A percentile compares a stretch with the other conserved stretches of the same genome.
Conservation (phyloP, 495 filamentous ascomycete species). For the Glonium stellatum region DNA sequence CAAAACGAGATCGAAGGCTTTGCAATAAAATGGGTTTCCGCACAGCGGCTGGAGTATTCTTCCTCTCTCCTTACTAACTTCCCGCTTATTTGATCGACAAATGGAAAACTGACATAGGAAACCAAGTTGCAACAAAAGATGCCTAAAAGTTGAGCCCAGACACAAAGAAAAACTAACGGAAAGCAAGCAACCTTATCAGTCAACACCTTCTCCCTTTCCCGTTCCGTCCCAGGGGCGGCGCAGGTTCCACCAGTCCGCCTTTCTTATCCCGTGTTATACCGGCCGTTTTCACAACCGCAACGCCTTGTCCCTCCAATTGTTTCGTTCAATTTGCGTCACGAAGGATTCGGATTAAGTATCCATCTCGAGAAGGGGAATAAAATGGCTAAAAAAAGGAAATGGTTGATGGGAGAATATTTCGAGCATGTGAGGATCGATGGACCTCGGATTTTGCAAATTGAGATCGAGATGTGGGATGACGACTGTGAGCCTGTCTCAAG, state of each 20-base stretch:
- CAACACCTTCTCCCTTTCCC: not conserved
- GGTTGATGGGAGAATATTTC: conserved; percentile 1
- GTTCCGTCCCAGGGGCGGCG: conserved; percentile 2
- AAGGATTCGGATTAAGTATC: conserved; percentile 6
- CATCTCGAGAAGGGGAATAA: not conserved
- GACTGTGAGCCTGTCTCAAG: not conserved
- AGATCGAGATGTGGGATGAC: not conserved
- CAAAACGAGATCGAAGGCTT: not conserved
- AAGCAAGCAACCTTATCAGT: not conserved
- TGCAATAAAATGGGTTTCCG: not conserved
- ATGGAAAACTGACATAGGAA: conserved; percentile 1
- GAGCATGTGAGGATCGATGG: not conserved
- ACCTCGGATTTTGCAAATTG: too few relatives aligned
- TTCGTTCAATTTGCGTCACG: conserved; percentile 6
- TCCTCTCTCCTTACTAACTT: not conserved
- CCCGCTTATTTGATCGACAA: not conserved
- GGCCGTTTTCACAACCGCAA: conserved; percentile 5
- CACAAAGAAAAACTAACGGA: not conserved
- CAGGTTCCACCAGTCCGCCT: conserved; percentile 7
- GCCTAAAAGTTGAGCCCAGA: not conserved
- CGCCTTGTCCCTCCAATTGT: conserved; percentile 2
- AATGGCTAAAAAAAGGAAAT: not conserved
- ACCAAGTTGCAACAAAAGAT: not conserved
- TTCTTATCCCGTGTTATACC: conserved; percentile 5
- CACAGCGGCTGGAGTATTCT: not conserved